Evolutionary conservation across 2,329 filamentous ascomycete species (phyloP), one percentile per base, ranked within the genome.

Genomic region (Thielaviopsis euricoi): DNA sequence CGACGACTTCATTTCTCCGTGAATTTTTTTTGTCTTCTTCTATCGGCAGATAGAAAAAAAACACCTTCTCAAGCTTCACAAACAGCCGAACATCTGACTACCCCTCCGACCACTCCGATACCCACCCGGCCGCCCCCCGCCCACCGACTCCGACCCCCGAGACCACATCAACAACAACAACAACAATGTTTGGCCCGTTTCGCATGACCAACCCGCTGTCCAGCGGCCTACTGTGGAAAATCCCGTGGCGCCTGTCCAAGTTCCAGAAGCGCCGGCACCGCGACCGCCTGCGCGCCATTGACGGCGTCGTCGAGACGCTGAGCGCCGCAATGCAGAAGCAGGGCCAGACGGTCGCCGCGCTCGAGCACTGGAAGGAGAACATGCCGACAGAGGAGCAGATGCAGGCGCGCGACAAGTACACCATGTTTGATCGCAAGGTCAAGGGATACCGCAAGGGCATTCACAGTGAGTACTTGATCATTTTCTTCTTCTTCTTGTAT

Each of bases 311-410:
- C 60, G 82, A 86, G 59, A 89, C 87, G 17, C 73, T 98, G 62
- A 87, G 89, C 67, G 79, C 75, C 51, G 90, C 91, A 19, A 79
- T 97, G 57, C 77, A 81, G 56, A 86, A 84, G 70, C 77, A 86
- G 69, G 83, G 86, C 59, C 76, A 83, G 66, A 80, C 83, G 60
- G 79, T 83, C 52, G 89, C 89, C 73, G 78, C 87, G 57, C 76
- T 98, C 60, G 86, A 95, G 70, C 75, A 84, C 67, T 98, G 93
- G 93, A 95, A 93, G 76, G 78, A 79, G 43, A 89, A 95, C 72
- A 98, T 98, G 93, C 93, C 93, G 22, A 86, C 82, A 25, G 93
- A 98, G 77, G 79, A 82, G 67, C 89, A 97, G 77, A 98, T 98
- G 93, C 70, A 95, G 70, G 86, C 93, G 52, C 86, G 82, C 72